A percentile compares a stretch with the other conserved stretches of the same genome.
These are phyloP conservation scores for Epichloe gansuensis DNA, from an alignment of 2,329 filamentous ascomycete genomes.

Conservation along the genomic window DNA sequence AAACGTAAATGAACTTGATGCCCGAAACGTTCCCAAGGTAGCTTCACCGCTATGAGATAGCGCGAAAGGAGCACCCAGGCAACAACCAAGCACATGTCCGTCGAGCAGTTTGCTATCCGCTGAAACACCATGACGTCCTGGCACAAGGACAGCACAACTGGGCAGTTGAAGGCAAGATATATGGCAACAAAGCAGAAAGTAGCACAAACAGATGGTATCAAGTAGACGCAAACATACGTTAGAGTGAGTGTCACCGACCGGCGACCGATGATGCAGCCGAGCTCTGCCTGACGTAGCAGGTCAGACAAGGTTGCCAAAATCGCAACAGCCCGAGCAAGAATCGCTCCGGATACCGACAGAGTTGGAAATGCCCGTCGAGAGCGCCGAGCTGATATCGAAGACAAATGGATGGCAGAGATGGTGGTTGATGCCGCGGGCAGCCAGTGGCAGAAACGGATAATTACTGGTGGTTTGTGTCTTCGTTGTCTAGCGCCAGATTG, in stretches of 20 bases:
- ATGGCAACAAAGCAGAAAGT: not conserved
- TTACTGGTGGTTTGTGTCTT: not conserved
- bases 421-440: not conserved
- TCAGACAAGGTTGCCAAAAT: not conserved
- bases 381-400: not conserved
- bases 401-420: not conserved
- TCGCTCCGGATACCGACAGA: not conserved
- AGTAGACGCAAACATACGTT: not conserved
- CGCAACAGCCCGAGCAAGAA: not conserved
- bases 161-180: not conserved
- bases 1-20: not conserved
- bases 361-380: not conserved
- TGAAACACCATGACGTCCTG: not conserved
- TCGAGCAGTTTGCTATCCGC: not conserved
- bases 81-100: not conserved
- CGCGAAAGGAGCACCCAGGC: not conserved
- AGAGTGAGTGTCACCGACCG: not conserved
- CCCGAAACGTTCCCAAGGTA: not conserved
- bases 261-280: not conserved
- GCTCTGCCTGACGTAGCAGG: not conserved
- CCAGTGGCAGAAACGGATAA: not conserved
- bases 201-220: not conserved
- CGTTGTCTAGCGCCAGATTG: slow-evolving; percentile 3
- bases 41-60: not conserved
- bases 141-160: not conserved